Base-by-base conservation (phyloP, 331 rosid species). In the Malus hybrid region DNA sequence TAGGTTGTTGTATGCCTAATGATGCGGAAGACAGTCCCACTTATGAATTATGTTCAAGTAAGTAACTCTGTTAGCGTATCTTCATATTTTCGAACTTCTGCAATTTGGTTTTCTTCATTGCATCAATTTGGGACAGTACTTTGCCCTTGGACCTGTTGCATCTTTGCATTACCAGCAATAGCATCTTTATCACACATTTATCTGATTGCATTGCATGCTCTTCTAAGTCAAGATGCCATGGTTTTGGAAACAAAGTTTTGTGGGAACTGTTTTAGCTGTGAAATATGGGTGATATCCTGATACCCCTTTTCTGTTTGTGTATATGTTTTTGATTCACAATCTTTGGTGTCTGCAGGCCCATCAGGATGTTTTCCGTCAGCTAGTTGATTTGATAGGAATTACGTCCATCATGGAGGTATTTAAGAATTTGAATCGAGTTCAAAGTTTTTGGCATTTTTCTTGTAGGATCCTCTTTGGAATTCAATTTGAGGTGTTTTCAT, bases 321-420 rank as follows among this genome's bases (percentile, higher is more conserved):
- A 24, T 14, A 28, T 56, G 36, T 63, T 18, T n/a, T 34, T 42
- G 24, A 85, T 36, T 22, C 13, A 2, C 39, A 27, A 5, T 55
- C 29, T 9, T 22, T 84, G 52, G 73, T 73, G 71, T 74, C 72
- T 80, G 61, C 90, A 95, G 98, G 98, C 91, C 65, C 98, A 92
- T 82, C 97, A 88, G 85, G 86, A 92, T 86, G 96, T 95, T 69
- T 86, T 95, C 36, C 87, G 93, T 71, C 96, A 87, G 70, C 76
- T 95, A 71, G 98, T 95, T 77, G 99, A 95, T 89, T 90, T 95
- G 88, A 92, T 95, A 61, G 99, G 99, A 82, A 90, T 89, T 69
- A 95, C 99, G 73, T 95, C 99, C 73, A 95, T 95, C 83, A 95
- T 92, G 99, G 98, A 95, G 99, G 99, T 95, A 76, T 81, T 34